Evolutionary conservation across 2,329 filamentous ascomycete species (phyloP), one percentile per base, ranked within the genome.

Genomic region (Lojkania enalia): DNA sequence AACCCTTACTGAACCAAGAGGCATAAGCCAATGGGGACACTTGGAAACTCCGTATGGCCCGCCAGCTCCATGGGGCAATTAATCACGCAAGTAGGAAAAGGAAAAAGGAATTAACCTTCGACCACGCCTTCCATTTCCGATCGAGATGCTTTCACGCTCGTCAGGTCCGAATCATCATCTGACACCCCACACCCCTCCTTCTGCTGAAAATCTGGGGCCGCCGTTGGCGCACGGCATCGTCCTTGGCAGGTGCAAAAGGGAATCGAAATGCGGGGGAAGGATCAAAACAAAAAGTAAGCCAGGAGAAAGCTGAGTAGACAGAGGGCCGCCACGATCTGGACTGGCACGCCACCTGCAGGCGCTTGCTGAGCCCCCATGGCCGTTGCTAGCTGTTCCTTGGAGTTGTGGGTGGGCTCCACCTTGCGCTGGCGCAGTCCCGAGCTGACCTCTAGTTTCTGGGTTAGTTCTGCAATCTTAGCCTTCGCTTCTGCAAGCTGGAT

Each of bases 211-310:
- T 62, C 48, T 51, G 54, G 56, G 46, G 49, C 51, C 47, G 51
- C 50, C 37, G 19, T 46, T 55, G 53, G 53, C 57, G 50, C 54
- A 54, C 46, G 32, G 44, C 47, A 53, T 48, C 33, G 47, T 38
- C 38, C 52, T 60, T 57, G 45, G 49, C 45, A 51, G 38, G 39
- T 48, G 40, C 32, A 38, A 42, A 42, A 49, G 39, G 49, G 51
- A 50, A 46, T 56, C 20, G n/a, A 9, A 54, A 46, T 55, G 52
- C 51, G 52, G 52, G 52, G 46, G 53, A 39, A 46, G 39, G 46
- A 50, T 78, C 84, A 99, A 73, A 99, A 99, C 77, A 99, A 90
- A 71, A 97, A 83, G 74, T 96, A 99, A 43, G 90, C 94, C 59
- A 97, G 81, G 65, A 99, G 73, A 76, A 99, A 99, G 77, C 89